Evolutionary conservation across 768 basidiomycete species (phyloP), one percentile per base, ranked within the genome.

Genomic region (Russula ochroleuca): DNA sequence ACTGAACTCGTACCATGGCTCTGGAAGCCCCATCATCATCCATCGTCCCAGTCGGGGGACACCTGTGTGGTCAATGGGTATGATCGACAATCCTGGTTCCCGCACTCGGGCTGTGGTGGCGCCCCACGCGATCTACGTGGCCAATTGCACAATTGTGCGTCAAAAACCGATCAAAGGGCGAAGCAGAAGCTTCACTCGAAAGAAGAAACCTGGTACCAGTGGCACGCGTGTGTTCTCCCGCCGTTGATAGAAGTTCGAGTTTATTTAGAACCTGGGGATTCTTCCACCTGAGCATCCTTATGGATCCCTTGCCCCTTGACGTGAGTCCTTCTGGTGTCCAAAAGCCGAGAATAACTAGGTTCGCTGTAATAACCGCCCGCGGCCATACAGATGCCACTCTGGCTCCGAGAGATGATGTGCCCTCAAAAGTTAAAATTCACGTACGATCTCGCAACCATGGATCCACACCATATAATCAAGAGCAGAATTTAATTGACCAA

Each of bases 131-230:
- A 55, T 55, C 48, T 47, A 45, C 4, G n/a, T n/a, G 45, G 45
- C 45, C 21, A 47, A 47, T 43, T n/a, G 43, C 43, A 43, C 9
- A 19, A n/a, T 47, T 47, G 45, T 47, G 21, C 43, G 28, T 48
- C 7, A 6, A 56, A 56, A 45, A 1, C 63, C 53, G 58, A 64
- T 60, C 59, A 64, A 49, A 43, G 40, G 54, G 23, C 41, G 52
- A 33, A 38, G 25, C 25, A 19, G 14, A 53, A 59, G 51, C 45
- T 54, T 59, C 48, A 59, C n/a, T 8, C 31, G 23, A 21, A 23
- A 45, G 19, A 47, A 10, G n/a, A 11, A 47, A 47, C n/a, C 45
- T 5, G 21, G 21, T 47, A n/a, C n/a, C 43, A 43, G 49, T 35
- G 25, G 50, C 28, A 23, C 51, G 50, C 37, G 25, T 43, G 50